Evolutionary conservation across 441 rosid genomes (phyloP).

Genomic region (Euphorbia celastroides): DNA sequence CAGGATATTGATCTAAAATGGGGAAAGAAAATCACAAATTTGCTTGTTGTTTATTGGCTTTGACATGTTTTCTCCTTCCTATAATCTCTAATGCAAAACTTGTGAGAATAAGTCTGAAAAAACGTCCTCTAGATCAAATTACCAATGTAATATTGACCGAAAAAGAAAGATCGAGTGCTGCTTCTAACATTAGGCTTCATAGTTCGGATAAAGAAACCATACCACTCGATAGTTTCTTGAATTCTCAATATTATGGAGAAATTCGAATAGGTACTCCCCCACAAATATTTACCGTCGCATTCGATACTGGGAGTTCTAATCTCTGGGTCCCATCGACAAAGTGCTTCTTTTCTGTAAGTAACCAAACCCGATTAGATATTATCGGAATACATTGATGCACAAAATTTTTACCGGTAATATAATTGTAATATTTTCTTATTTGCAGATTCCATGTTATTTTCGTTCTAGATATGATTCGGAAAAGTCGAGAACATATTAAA

Average conservation of each 20-base stretch:
- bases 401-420: too few relatives aligned
- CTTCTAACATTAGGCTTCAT: conserved; percentile 4
- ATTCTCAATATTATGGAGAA: conserved; percentile 74
- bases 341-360: conserved; percentile 67
- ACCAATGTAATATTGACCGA: conserved; percentile 34
- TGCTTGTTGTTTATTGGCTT: conserved; percentile 35
- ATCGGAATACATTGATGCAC: too few relatives aligned
- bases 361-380: too few relatives aligned
- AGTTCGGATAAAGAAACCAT: conserved; percentile 31
- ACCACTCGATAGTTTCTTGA: conserved; percentile 61
- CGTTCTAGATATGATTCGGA: conserved; percentile 61
- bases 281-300: conserved; percentile 65
- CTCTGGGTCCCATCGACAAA: conserved; percentile 83
- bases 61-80: conserved; percentile 42
- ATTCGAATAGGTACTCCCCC: conserved; percentile 71
- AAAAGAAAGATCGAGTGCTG: conserved; percentile 14
- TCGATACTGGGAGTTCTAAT: conserved; percentile 85
- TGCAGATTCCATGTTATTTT: conserved; percentile 71
- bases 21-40: conserved; percentile 22
- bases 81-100: conserved; percentile 33
- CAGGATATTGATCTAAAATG: conserved; percentile 34
- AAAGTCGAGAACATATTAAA: conserved; percentile 50
- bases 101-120: conserved; percentile 54
- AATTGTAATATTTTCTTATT: background rate
- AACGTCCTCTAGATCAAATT: conserved; percentile 40